These are phyloP conservation scores for Coprinellus aureogranulatus DNA, from an alignment of 768 basidiomycete genomes.

Conservation along the genomic window DNA sequence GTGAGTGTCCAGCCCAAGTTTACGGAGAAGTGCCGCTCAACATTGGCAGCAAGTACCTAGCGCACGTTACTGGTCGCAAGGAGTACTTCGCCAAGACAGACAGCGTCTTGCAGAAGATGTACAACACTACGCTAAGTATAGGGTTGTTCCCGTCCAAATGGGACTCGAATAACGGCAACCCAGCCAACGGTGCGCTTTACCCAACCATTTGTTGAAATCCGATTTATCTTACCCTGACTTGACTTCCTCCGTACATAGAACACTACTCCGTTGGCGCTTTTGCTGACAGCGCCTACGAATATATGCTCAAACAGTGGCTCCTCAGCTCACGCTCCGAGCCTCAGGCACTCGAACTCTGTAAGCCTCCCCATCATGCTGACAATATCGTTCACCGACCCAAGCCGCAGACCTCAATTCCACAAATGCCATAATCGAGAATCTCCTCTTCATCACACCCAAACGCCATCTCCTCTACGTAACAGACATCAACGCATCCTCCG, in stretches of 20 bases:
- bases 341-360: slow-evolving; percentile 52
- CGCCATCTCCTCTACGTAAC: slow-evolving; percentile 64
- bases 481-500: slow-evolving; percentile 35
- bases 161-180: slow-evolving; percentile 43
- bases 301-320: slow-evolving; percentile 64
- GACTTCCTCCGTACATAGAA: too few species aligned
- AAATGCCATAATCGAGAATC: slow-evolving; percentile 52
- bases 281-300: slow-evolving; percentile 67
- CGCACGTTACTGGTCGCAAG: slow-evolving; percentile 67
- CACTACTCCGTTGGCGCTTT: slow-evolving; percentile 54
- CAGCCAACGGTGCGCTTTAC: slow-evolving; percentile 43
- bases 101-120: slow-evolving; percentile 47
- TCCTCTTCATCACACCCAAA: slow-evolving; percentile 55
- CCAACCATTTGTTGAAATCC: too few species aligned
- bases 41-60: slow-evolving; percentile 65
- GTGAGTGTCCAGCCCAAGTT: slow-evolving; percentile 26
- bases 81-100: slow-evolving; percentile 58
- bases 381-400: background rate
- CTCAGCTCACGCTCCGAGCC: slow-evolving; percentile 43
- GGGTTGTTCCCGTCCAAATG: slow-evolving; percentile 60
- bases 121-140: slow-evolving; percentile 38
- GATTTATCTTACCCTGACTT: too few species aligned
- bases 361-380: slow-evolving; percentile 14
- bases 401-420: slow-evolving; percentile 48
- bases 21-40: background rate